A percentile compares a stretch with the other conserved stretches of the same genome.
These are phyloP conservation scores for Sclerotinia trifoliorum DNA, from an alignment of 2,329 filamentous ascomycete species.

Conservation along the genomic window DNA sequence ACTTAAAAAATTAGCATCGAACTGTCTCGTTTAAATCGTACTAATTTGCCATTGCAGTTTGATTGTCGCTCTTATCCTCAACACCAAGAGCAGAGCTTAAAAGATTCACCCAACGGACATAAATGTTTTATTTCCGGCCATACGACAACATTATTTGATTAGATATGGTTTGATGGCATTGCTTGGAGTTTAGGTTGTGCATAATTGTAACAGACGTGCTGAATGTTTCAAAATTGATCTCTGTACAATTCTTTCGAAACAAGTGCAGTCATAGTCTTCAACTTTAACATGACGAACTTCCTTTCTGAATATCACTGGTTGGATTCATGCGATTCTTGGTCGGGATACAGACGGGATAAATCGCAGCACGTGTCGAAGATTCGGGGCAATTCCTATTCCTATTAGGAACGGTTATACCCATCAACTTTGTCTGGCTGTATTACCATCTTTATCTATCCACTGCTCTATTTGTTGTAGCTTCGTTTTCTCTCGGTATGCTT, in stretches of 20 bases:
- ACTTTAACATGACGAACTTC: background rate
- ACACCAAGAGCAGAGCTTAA: slow-evolving; percentile 62
- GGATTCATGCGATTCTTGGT: background rate
- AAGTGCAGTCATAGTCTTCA: slow-evolving; percentile 6
- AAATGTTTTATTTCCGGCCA: slow-evolving; percentile 2
- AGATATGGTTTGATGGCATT: slow-evolving; percentile 35
- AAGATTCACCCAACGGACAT: slow-evolving; percentile 5
- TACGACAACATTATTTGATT: slow-evolving; percentile 33
- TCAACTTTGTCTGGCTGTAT: slow-evolving; percentile 4
- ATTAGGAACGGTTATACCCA: background rate
- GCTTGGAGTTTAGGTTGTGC: slow-evolving; percentile 38
- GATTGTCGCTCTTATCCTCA: slow-evolving; percentile 90
- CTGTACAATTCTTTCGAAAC: slow-evolving; percentile 26
- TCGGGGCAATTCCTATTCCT: background rate
- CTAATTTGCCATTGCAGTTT: slow-evolving; percentile 53
- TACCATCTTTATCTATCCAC: slow-evolving; percentile 4
- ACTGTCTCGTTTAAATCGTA: background rate
- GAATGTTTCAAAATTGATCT: slow-evolving; percentile 30
- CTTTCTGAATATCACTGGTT: background rate
- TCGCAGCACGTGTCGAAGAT: background rate
- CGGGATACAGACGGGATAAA: background rate
- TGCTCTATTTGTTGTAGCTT: slow-evolving; percentile 6
- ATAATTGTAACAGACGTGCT: slow-evolving; percentile 27
- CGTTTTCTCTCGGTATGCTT: background rate
- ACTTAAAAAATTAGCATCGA: background rate